Base-by-base conservation (phyloP, 2,329 filamentous ascomycete genomes). In the Phialophora expanda region DNA sequence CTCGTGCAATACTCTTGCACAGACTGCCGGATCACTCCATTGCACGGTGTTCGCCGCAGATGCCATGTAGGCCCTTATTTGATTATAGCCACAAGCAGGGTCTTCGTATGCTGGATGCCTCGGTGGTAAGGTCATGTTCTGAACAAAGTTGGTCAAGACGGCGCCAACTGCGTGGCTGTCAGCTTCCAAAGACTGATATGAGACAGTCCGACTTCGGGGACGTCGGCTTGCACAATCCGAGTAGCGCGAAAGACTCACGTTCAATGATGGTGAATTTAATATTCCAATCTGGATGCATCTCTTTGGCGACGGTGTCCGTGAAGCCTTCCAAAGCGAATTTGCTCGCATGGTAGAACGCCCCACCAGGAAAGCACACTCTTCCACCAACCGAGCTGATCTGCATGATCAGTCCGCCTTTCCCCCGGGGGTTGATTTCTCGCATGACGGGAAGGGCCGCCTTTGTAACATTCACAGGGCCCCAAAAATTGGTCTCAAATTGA, bases 281-380 rank as follows among this genome's bases (percentile, higher is more conserved):
- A 28, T 63, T 56, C 79, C 80, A 82, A 70, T 86, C 83, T 78
- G 88, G 84, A 59, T 88, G 86, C 70, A 86, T 87, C 79, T 90
- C 87, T 74, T 83, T 87, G 2, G 90, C 88, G 78, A 92, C 89
- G 68, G 85, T 86, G 75, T 90, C 88, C 70, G 89, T 87, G 77
- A 92, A 90, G 11, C 88, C 89, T 77, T 91, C 90, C 66, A 92
- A 87, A 32, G 90, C 87, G 72, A 89, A 90, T 82, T 92, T 92
- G 77, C 74, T 74, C 12, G 71, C 67, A 56, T 80, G 77, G 56
- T 82, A 81, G 4, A 51, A 58, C 9, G 54, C 62, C 17, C 28
- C 30, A 17, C 58, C 58, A 2, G 58, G 44, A n/a, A 14, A 54
- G 28, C 58, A 61, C 24, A 61, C 48, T 41, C 58, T 61, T 28